phyloP scores from a whole-genome alignment of 1,139 yeast genomes.

The Candida smagusa region DNA sequence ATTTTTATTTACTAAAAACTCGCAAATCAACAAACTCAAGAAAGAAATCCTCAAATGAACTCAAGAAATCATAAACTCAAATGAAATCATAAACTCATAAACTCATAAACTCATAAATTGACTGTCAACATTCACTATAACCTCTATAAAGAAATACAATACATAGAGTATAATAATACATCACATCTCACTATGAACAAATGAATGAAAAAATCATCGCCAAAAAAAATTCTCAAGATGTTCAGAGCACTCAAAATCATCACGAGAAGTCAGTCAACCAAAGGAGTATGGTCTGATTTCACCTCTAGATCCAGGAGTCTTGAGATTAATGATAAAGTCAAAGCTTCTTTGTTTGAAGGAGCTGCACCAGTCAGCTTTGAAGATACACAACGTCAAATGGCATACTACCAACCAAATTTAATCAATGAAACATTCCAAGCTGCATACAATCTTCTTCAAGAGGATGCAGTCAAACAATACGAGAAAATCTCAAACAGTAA shows the following conservation, averaged over 20 bases:
- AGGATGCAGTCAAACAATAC: constrained; percentile 31
- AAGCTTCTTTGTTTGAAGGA: constrained; percentile 34
- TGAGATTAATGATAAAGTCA: constrained; percentile 27
- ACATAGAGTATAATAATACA: no score
- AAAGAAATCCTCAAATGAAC: no score
- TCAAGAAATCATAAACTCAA: no score
- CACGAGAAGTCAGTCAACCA: constrained; percentile 11
- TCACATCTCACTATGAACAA: no score
- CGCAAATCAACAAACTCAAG: no score
- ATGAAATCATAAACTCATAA: no score
- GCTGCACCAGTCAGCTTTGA: constrained; percentile 30
- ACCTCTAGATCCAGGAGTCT: constrained; percentile 39
- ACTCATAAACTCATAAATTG: no score
- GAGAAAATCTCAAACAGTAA: constrained; percentile 13
- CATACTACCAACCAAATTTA: constrained; percentile 64
- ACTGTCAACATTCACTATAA: no score
- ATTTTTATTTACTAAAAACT: no score
- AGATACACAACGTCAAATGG: constrained; percentile 16
- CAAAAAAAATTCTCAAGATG: constrained; percentile 2
- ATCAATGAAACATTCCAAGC: constrained; percentile 69
- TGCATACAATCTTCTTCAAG: constrained; percentile 60
- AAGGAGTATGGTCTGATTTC: constrained; percentile 50
- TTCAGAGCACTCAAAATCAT: constrained; percentile 6
- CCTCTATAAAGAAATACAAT: no score
- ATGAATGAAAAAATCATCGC: constrained; percentile 5